phyloP scores from a whole-genome alignment of 768 basidiomycete species.

The Agrocybe pediades region DNA sequence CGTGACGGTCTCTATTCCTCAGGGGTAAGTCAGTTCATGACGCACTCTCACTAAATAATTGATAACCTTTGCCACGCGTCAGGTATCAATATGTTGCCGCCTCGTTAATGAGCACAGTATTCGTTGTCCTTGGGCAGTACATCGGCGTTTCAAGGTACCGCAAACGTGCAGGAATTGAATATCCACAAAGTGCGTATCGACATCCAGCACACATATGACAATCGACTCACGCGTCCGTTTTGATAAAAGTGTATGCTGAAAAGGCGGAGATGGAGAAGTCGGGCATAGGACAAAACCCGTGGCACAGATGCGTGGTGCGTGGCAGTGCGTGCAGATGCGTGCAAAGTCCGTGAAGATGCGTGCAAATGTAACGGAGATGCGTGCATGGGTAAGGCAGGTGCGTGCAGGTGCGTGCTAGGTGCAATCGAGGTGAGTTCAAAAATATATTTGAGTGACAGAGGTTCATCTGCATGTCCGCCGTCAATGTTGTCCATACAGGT shows the following conservation, averaged over 20 bases:
- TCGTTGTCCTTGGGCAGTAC: constrained; percentile 53
- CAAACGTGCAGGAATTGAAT: constrained; percentile 54
- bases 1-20: constrained; percentile 2
- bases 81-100: constrained; percentile 62
- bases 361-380: too few species aligned
- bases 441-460: too few species aligned
- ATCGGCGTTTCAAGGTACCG: constrained; percentile 44
- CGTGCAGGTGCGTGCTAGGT: too few species aligned
- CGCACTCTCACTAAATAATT: not conserved
- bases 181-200: constrained; percentile 60
- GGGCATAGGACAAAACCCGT: too few species aligned
- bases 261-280: constrained; percentile 55
- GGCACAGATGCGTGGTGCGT: too few species aligned
- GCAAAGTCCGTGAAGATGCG: too few species aligned
- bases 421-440: too few species aligned
- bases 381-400: too few species aligned
- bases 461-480: too few species aligned
- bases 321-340: too few species aligned
- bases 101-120: constrained; percentile 52
- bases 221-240: not conserved
- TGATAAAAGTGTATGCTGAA: constrained; percentile 64
- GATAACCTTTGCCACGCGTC: not conserved
- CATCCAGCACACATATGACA: not conserved
- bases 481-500: too few species aligned
- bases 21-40: not conserved